These are phyloP conservation scores for Phytophthora constricta DNA, from an alignment of 352 stramenopile species.

Conservation along the genomic window DNA sequence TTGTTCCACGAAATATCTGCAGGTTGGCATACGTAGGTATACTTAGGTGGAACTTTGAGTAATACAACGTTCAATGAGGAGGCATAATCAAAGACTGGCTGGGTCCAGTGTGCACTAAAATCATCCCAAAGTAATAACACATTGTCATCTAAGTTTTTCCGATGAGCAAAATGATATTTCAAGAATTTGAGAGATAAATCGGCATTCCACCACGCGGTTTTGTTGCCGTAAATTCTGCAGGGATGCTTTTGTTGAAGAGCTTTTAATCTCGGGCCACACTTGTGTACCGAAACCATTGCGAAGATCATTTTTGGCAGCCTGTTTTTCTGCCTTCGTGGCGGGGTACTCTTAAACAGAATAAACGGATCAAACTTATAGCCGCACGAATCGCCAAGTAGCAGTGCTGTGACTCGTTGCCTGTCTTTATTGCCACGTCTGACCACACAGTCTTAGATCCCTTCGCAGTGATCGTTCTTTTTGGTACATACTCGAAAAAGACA, in stretches of 20 bases:
- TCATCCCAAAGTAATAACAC: conserved; percentile 10
- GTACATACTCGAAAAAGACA: conserved; percentile 30
- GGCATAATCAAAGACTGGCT: not conserved
- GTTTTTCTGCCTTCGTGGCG: not conserved
- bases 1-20: conserved; percentile 13
- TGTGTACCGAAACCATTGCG: conserved; percentile 5
- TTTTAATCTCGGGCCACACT: conserved; percentile 17
- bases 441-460: conserved; percentile 25
- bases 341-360: conserved; percentile 12
- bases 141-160: not conserved
- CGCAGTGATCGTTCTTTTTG: conserved; percentile 8
- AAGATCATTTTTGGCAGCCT: not conserved
- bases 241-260: not conserved
- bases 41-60: not conserved
- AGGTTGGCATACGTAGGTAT: conserved; percentile 7
- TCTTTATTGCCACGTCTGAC: conserved; percentile 15
- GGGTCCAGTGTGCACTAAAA: conserved; percentile 4
- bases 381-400: conserved; percentile 12
- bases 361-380: conserved; percentile 7
- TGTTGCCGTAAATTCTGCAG: conserved; percentile 3
- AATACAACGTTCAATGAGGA: conserved; percentile 4
- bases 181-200: not conserved
- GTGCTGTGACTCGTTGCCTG: conserved; percentile 13
- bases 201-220: conserved; percentile 1
- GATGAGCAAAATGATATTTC: conserved; percentile 3